Conservation (phyloP, 352 stramenopile species). For the Pythium folliculosum region DNA sequence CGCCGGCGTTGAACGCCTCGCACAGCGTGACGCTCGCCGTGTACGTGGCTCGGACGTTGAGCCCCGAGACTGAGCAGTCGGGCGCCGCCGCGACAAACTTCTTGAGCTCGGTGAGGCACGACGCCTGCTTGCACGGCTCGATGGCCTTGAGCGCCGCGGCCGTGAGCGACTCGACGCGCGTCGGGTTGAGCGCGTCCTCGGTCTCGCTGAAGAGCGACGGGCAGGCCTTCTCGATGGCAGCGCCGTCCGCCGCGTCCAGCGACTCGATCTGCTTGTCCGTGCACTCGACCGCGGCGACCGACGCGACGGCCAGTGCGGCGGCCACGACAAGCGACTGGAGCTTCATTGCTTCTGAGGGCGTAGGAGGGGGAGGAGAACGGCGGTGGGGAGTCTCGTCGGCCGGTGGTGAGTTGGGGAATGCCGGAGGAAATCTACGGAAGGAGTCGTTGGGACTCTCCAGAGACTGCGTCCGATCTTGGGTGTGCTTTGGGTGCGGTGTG, state of each 20-base stretch:
- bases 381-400: not conserved
- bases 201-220: constrained; percentile 7
- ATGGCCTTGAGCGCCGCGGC: constrained; percentile 4
- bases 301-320: not conserved
- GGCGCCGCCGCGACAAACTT: constrained; percentile 3
- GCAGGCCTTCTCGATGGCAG: constrained; percentile 6
- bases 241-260: not conserved
- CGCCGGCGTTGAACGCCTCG: constrained; percentile 7
- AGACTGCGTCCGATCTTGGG: no score
- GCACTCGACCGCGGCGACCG: constrained; percentile 1
- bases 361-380: no score
- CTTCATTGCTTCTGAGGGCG: constrained; percentile 12
- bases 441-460: no score
- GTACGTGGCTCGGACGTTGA: constrained; percentile 12
- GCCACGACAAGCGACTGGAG: constrained; percentile 3
- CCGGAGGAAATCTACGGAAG: no score
- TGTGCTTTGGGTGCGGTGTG: no score
- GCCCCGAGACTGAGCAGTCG: constrained; percentile 1
- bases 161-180: not conserved
- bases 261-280: constrained; percentile 1
- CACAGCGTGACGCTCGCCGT: constrained; percentile 3
- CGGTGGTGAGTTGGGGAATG: not conserved
- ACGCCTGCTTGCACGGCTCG: constrained; percentile 4
- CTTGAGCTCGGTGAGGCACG: not conserved
- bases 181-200: not conserved